Conservation (phyloP, 139 green algal species). For the Coelastrella sp. region DNA sequence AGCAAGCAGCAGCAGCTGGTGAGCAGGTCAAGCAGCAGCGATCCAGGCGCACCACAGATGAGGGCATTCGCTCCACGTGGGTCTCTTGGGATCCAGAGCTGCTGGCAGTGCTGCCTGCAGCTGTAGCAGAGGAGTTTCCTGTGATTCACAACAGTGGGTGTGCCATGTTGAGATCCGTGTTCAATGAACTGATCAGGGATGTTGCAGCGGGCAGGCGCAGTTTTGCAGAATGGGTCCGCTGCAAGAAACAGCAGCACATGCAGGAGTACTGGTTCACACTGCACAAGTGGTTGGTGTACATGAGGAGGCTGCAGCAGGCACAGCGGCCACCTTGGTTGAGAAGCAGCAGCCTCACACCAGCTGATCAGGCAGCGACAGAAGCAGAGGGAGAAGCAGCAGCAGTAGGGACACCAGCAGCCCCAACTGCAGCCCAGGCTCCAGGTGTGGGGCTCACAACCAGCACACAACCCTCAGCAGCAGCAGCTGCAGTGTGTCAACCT, state of each 20-base stretch:
- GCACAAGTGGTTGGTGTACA: background rate
- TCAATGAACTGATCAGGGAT: background rate
- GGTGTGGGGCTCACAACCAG: too few species aligned
- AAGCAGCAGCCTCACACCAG: background rate
- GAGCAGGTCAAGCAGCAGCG: background rate
- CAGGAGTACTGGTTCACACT: background rate
- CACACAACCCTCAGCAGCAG: too few species aligned
- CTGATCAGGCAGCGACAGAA: background rate
- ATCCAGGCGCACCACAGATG: background rate
- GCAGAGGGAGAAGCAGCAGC: background rate
- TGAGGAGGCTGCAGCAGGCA: background rate
- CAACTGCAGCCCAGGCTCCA: background rate
- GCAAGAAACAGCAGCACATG: background rate
- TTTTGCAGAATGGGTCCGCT: background rate
- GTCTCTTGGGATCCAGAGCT: slow-evolving; percentile 10
- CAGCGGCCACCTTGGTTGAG: background rate
- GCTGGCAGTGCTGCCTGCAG: slow-evolving; percentile 1
- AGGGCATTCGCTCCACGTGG: background rate
- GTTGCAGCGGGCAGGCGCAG: slow-evolving; percentile 9
- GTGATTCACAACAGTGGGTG: background rate
- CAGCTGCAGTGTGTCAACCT: too few species aligned
- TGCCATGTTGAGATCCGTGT: background rate
- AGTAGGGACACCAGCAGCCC: background rate
- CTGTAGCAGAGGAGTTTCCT: background rate
- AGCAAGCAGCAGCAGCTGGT: background rate